phyloP scores from a whole-genome alignment of 768 basidiomycete species.

The Aureoboletus auriporus region DNA sequence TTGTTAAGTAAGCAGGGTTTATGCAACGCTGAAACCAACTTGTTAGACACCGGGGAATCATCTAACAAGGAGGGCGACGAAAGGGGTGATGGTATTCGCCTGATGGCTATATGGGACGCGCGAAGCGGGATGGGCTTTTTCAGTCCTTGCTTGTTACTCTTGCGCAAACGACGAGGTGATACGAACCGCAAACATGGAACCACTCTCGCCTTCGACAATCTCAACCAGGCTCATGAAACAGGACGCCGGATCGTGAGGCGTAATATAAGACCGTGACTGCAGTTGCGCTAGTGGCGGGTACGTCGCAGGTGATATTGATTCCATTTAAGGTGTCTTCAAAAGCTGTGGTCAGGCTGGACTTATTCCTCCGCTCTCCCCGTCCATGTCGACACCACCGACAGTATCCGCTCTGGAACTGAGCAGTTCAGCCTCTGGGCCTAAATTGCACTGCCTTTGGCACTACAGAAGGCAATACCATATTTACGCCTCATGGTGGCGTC shows the following conservation, averaged over 20 bases:
- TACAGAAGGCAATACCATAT: too few species aligned
- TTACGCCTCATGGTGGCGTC: too few species aligned
- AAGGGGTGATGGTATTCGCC: slow-evolving; percentile 57
- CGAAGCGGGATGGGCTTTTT: slow-evolving; percentile 23
- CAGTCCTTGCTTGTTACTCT: background rate
- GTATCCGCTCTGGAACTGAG: slow-evolving; percentile 34
- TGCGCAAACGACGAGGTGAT: slow-evolving; percentile 19
- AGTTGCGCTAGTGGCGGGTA: slow-evolving; percentile 41
- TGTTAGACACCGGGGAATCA: slow-evolving; percentile 43
- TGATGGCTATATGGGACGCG: slow-evolving; percentile 65
- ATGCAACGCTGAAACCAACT: slow-evolving; percentile 57
- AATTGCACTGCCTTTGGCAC: too few species aligned
- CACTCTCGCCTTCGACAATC: slow-evolving; percentile 82
- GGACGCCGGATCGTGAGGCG: slow-evolving; percentile 59
- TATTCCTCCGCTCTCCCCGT: slow-evolving; percentile 4
- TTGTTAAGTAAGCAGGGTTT: slow-evolving; percentile 60
- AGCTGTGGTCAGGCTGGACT: background rate
- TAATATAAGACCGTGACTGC: slow-evolving; percentile 59
- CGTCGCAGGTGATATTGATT: background rate
- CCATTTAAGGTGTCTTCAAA: background rate
- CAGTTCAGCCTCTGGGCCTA: too few species aligned
- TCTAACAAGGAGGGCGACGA: slow-evolving; percentile 20
- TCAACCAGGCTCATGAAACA: slow-evolving; percentile 68
- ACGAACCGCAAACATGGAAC: slow-evolving; percentile 55
- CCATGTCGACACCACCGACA: slow-evolving; percentile 29